A percentile compares a stretch with the other conserved stretches of the same genome.
Evolutionary conservation across 2,329 filamentous ascomycete species (phyloP).

Genomic region (Aspergillus novoparasiticus): DNA sequence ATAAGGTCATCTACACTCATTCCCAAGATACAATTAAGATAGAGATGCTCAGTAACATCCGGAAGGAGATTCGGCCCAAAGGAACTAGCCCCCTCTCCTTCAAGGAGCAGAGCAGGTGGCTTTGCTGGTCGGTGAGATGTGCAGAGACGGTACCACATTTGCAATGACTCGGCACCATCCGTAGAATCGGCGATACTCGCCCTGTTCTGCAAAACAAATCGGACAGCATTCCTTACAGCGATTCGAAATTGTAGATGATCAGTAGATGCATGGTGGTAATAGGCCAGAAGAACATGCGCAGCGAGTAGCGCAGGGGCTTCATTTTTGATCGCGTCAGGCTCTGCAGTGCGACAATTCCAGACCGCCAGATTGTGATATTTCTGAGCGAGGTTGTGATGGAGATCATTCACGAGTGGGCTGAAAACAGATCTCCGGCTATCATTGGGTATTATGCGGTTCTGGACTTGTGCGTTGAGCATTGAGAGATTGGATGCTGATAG

Average conservation of each 20-base stretch:
- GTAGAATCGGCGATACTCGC: background rate
- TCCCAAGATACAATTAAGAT: slow-evolving; percentile 18
- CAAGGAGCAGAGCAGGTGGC: slow-evolving; percentile 19
- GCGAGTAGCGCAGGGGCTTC: slow-evolving; percentile 6
- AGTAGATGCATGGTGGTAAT: slow-evolving; percentile 21
- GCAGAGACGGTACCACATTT: slow-evolving; percentile 27
- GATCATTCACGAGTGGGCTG: slow-evolving; percentile 8
- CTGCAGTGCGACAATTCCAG: background rate
- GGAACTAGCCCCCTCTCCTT: slow-evolving; percentile 17
- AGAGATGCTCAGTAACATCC: slow-evolving; percentile 16
- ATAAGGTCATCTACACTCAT: slow-evolving; percentile 25
- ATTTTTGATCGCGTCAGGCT: background rate
- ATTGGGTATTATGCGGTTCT: slow-evolving; percentile 1
- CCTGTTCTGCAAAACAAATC: slow-evolving; percentile 8
- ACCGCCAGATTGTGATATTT: slow-evolving; percentile 10
- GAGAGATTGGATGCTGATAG: slow-evolving; percentile 20
- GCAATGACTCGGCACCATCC: slow-evolving; percentile 10
- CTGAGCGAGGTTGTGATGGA: slow-evolving; percentile 7
- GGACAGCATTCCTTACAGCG: slow-evolving; percentile 15
- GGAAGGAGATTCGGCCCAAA: slow-evolving; percentile 14
- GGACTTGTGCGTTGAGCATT: slow-evolving; percentile 16
- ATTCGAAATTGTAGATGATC: slow-evolving; percentile 14
- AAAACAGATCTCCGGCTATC: slow-evolving; percentile 4
- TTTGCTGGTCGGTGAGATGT: slow-evolving; percentile 21
- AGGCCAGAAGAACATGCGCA: slow-evolving; percentile 13